Conservation (phyloP, 2,329 filamentous ascomycete species). For the Colletotrichum tropicicola region DNA sequence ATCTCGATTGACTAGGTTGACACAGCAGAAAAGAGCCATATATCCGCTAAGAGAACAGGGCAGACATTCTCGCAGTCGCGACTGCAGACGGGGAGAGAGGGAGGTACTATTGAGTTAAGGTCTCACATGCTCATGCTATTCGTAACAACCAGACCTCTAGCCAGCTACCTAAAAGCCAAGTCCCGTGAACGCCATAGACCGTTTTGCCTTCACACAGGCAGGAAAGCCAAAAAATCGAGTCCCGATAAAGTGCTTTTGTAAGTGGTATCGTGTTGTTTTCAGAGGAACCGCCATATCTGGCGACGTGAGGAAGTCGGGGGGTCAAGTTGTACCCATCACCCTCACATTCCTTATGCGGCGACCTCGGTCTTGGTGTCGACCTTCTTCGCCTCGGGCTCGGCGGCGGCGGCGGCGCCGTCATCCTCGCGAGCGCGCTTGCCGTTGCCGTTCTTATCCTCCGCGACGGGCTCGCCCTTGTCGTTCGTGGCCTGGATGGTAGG, state of each 20-base stretch:
- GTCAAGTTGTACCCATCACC: background rate
- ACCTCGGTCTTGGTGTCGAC: conserved; percentile 60
- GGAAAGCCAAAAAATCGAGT: conserved; percentile 28
- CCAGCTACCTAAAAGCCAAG: conserved; percentile 26
- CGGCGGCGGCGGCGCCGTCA: conserved; percentile 47
- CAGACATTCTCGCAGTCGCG: conserved; percentile 8
- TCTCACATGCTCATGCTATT: conserved; percentile 29
- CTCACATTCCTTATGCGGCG: conserved; percentile 19
- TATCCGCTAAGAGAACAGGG: background rate
- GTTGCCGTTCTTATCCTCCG: conserved; percentile 40
- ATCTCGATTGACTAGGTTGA: conserved; percentile 24
- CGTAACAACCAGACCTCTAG: conserved; percentile 31
- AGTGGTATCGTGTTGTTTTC: conserved; percentile 28
- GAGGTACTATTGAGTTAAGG: conserved; percentile 12
- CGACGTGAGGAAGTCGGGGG: background rate
- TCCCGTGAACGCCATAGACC: conserved; percentile 30
- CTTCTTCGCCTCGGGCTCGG: conserved; percentile 68
- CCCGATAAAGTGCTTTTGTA: conserved; percentile 31
- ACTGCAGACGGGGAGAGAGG: background rate
- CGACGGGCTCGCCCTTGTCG: conserved; percentile 43
- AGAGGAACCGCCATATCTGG: conserved; percentile 1
- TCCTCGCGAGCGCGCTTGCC: conserved; percentile 67
- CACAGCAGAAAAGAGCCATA: background rate
- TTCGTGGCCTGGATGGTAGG: conserved; percentile 56
- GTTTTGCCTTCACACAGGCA: conserved; percentile 9